Base-by-base conservation (phyloP, 1,139 yeast genomes). In the Kodamaea sp. region DNA sequence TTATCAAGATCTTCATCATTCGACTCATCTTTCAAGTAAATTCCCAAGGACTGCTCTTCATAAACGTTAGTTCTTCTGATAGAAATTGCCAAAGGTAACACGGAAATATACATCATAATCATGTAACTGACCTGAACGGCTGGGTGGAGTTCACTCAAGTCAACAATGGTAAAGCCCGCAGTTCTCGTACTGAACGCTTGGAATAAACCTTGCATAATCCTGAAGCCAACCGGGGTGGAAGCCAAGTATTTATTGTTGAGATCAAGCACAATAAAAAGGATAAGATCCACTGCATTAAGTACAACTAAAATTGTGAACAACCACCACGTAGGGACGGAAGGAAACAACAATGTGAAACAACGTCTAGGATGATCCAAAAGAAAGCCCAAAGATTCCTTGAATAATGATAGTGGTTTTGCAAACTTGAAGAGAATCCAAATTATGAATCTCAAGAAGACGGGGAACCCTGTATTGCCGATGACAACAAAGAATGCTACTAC, bases 41-140 rank as follows among this genome's bases (percentile, higher is more conserved):
- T 77, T 10, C 98, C 98, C 41, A 92, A 66, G 0, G 96, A 85
- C 56, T 89, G 97, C 54, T 92, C 98, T 56, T 92, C 99, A 61
- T 92, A 92, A 31, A 92, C 99, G 57, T 92, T 92, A 15, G 98
- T 92, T 56, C 97, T 77, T 63, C 99, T 81, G 47, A 92, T 89
- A 28, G 97, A 87, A 50, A 92, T 92, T 25, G 98, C 98, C 51
- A 92, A 68, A 0, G 99, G 99, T 53, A 90, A 70, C 31, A 92
- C 97, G 5, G 97, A 90, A 20, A 94, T 88, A 64, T 94, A 92
- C 98, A 92, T 92, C 97, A 92, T 90, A 43, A 92, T 73, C 81
- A 89, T 75, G 57, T 94, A 94, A 51, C 95, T 82, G 26, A 92
- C 95, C 57, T 88, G 96, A 29, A 92, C 86, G 0, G 96, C 95